phyloP scores from a whole-genome alignment of 352 stramenopile species.

The Peronosclerospora sorghi region DNA sequence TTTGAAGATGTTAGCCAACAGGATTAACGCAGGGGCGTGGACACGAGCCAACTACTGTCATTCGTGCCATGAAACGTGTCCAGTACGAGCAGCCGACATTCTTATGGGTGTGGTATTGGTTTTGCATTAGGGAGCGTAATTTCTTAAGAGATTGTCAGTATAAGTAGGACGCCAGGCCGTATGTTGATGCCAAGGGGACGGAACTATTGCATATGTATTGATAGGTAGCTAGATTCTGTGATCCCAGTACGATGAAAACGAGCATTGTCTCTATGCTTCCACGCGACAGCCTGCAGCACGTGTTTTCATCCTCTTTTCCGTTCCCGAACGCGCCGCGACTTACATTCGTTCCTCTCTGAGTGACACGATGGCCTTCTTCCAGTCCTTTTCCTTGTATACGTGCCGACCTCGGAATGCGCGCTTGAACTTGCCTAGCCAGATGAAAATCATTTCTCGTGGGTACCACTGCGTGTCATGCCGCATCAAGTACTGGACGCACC shows the following conservation, averaged over 20 bases:
- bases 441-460: no score
- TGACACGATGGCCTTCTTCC: slow-evolving; percentile 88
- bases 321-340: background rate
- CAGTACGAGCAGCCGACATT: slow-evolving; percentile 1
- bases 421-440: slow-evolving; percentile 78
- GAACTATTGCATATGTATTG: slow-evolving; percentile 9
- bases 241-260: no score
- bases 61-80: slow-evolving; percentile 1
- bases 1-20: slow-evolving; percentile 95
- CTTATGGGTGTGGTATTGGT: slow-evolving; percentile 25
- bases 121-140: slow-evolving; percentile 35
- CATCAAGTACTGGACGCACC: no score
- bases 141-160: slow-evolving; percentile 43
- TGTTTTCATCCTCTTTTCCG: slow-evolving; percentile 1
- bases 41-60: slow-evolving; percentile 2
- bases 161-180: slow-evolving; percentile 56
- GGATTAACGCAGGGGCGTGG: slow-evolving; percentile 42
- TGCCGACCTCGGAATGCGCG: slow-evolving; percentile 70
- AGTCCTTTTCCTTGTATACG: slow-evolving; percentile 90
- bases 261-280: no score
- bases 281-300: no score
- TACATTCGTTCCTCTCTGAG: slow-evolving; percentile 55
- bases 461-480: no score
- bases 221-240: no score
- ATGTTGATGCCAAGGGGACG: slow-evolving; percentile 14